phyloP scores from a whole-genome alignment of 495 filamentous ascomycete genomes.

The Neurospora discreta region DNA sequence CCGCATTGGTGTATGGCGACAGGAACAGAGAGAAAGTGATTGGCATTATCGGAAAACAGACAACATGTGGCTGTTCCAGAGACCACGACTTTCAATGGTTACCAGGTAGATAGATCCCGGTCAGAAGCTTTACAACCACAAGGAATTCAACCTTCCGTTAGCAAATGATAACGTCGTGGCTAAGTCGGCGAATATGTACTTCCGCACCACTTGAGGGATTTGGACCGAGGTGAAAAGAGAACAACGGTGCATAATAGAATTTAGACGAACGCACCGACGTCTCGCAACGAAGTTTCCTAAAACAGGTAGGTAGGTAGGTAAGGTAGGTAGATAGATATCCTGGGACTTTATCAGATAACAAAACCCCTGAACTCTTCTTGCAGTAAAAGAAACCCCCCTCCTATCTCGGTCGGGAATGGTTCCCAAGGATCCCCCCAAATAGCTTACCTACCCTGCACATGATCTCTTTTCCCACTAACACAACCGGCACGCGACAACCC shows the following conservation, averaged over 20 bases:
- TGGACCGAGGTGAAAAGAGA: neutral
- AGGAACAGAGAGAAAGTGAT: neutral
- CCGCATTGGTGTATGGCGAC: neutral
- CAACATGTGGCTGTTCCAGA: neutral
- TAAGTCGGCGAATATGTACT: neutral
- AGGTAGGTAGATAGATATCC: neutral
- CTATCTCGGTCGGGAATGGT: neutral
- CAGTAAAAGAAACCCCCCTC: neutral
- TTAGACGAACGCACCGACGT: neutral
- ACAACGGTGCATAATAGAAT: neutral
- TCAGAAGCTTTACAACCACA: neutral
- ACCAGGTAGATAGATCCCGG: conserved; percentile 5
- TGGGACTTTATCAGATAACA: neutral
- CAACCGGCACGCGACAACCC: neutral
- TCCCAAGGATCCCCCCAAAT: neutral
- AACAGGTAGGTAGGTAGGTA: too few relatives aligned
- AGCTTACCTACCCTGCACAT: neutral
- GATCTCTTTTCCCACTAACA: neutral
- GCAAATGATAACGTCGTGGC: neutral
- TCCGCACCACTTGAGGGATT: neutral
- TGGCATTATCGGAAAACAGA: neutral
- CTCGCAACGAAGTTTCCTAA: neutral
- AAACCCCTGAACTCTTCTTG: neutral
- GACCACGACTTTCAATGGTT: conserved; percentile 1
- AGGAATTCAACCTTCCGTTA: neutral